These are phyloP conservation scores for Podochytrium sp. DNA, from an alignment of 192 early-diverging fungal species.

Conservation along the genomic window DNA sequence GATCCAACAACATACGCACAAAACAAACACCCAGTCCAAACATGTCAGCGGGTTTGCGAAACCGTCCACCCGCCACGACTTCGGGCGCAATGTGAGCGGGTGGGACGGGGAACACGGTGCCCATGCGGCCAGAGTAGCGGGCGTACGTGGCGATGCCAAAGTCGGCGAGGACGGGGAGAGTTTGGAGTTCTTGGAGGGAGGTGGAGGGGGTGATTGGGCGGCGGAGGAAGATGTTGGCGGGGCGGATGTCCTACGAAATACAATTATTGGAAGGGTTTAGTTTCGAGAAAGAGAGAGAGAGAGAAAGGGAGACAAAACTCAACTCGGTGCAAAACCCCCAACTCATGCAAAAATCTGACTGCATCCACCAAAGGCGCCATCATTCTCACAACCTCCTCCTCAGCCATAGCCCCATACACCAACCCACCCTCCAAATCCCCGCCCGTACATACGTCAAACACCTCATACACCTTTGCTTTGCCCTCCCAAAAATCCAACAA, in stretches of 20 bases:
- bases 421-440: constrained; percentile 14
- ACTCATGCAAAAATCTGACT: constrained; percentile 19
- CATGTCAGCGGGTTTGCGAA: constrained; percentile 7
- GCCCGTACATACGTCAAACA: constrained; percentile 25
- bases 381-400: neutral
- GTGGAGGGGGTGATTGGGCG: constrained; percentile 2
- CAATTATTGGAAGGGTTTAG: too few species aligned
- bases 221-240: constrained; percentile 24
- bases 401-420: neutral
- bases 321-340: constrained; percentile 16
- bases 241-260: constrained; percentile 24
- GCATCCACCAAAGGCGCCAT: constrained; percentile 25
- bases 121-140: neutral
- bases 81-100: constrained; percentile 30
- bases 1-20: constrained; percentile 7
- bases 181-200: constrained; percentile 9
- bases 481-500: constrained; percentile 31
- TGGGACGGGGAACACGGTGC: neutral
- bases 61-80: constrained; percentile 15
- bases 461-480: constrained; percentile 25
- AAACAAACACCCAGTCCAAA: constrained; percentile 21
- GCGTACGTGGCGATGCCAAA: constrained; percentile 27
- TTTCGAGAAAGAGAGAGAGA: neutral
- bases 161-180: constrained; percentile 27
- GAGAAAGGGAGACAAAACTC: neutral